These are phyloP conservation scores for Striga hermonthica DNA, from an alignment of 305 asterid species.

Conservation along the genomic window DNA sequence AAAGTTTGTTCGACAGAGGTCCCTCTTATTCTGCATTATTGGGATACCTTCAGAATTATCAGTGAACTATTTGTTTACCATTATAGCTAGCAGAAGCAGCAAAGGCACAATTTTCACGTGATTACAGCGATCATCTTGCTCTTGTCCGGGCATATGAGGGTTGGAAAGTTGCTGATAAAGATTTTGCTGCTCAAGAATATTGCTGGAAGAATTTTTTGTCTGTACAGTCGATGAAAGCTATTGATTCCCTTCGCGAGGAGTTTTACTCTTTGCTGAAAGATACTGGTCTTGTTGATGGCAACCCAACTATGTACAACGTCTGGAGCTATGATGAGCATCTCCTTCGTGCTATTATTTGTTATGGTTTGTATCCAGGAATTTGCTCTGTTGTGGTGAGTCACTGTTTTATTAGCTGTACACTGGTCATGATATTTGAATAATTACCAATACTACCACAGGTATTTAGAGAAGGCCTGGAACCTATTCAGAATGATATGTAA, in stretches of 20 bases:
- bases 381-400: conserved; percentile 86
- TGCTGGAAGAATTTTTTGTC: conserved; percentile 96
- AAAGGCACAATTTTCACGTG: conserved; percentile 83
- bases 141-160: conserved; percentile 90
- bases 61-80: conserved; percentile 21
- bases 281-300: conserved; percentile 86
- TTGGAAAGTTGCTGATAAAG: conserved; percentile 82
- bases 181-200: conserved; percentile 63
- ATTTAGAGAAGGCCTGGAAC: too few species aligned
- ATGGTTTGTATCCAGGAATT: conserved; percentile 90
- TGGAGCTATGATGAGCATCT: conserved; percentile 91
- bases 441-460: too few species aligned
- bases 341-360: conserved; percentile 77
- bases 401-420: conserved; percentile 27
- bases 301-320: conserved; percentile 54
- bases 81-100: conserved; percentile 94
- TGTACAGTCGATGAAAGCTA: conserved; percentile 80
- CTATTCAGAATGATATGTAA: too few species aligned
- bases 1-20: conserved; percentile 11
- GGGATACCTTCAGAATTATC: conserved; percentile 18
- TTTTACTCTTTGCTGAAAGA: conserved; percentile 77
- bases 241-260: conserved; percentile 85
- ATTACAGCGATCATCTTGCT: conserved; percentile 87
- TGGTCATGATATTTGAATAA: not conserved
- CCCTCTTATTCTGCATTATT: not conserved